These are phyloP conservation scores for Suhomyces bokatorum DNA, from an alignment of 1,139 yeast genomes.

Conservation along the genomic window DNA sequence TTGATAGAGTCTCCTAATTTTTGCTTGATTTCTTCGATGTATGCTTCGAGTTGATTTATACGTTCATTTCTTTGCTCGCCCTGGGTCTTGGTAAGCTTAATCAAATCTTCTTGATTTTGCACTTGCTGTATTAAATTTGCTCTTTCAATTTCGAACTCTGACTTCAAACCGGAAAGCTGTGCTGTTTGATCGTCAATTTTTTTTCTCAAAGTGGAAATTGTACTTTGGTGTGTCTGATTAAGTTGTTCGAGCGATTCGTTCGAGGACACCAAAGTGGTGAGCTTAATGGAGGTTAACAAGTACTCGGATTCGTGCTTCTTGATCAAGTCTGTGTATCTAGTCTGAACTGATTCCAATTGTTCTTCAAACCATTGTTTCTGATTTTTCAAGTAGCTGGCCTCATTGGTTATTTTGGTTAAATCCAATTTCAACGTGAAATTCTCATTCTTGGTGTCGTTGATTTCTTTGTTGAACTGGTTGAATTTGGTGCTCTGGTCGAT, in stretches of 20 bases:
- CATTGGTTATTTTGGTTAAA: slow-evolving; percentile 41
- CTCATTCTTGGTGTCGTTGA: slow-evolving; percentile 38
- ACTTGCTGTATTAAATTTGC: slow-evolving; percentile 64
- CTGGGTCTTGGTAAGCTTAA: slow-evolving; percentile 58
- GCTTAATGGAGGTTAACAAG: slow-evolving; percentile 30
- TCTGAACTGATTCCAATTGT: slow-evolving; percentile 43
- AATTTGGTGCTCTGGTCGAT: slow-evolving; percentile 46
- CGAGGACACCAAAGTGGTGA: slow-evolving; percentile 29
- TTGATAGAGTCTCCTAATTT: slow-evolving; percentile 35
- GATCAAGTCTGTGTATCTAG: slow-evolving; percentile 39
- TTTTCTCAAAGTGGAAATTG: slow-evolving; percentile 32
- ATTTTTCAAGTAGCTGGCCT: slow-evolving; percentile 33
- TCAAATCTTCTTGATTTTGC: slow-evolving; percentile 60
- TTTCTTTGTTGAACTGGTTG: slow-evolving; percentile 38
- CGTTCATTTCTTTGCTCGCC: slow-evolving; percentile 47
- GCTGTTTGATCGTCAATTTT: slow-evolving; percentile 50
- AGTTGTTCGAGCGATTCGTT: slow-evolving; percentile 27
- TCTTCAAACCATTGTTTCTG: slow-evolving; percentile 52
- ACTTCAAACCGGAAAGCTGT: slow-evolving; percentile 31
- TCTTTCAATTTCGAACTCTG: slow-evolving; percentile 36
- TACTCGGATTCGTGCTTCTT: slow-evolving; percentile 43
- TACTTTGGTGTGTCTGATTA: slow-evolving; percentile 14
- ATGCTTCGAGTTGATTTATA: slow-evolving; percentile 48
- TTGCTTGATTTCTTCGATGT: slow-evolving; percentile 42
- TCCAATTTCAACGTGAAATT: slow-evolving; percentile 45